Percentiles rank a stretch among this genome's conserved stretches.
phyloP scores from a whole-genome alignment of 2,329 filamentous ascomycete species.

The Thielaviopsis euricoi region DNA sequence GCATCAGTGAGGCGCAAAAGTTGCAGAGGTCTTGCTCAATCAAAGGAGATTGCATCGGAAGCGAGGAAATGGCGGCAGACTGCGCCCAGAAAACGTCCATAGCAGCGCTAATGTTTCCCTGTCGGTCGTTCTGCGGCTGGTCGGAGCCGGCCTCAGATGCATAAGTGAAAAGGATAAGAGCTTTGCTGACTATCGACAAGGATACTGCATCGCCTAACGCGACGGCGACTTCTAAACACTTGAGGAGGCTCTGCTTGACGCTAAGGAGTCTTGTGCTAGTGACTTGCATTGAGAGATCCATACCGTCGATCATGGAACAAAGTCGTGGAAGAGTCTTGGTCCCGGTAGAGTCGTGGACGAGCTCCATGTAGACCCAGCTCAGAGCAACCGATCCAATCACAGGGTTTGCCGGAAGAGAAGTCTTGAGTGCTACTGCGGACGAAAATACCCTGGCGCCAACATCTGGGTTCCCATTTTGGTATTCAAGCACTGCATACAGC shows the following conservation, averaged over 20 bases:
- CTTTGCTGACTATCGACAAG: constrained; percentile 41
- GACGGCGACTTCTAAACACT: constrained; percentile 38
- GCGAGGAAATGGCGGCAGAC: constrained; percentile 26
- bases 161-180: constrained; percentile 51
- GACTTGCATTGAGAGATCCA: constrained; percentile 12
- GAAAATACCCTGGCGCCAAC: constrained; percentile 52
- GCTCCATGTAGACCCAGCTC: constrained; percentile 51
- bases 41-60: constrained; percentile 18
- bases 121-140: constrained; percentile 28
- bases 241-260: constrained; percentile 33
- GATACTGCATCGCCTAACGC: constrained; percentile 29
- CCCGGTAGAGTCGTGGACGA: constrained; percentile 21
- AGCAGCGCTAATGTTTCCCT: constrained; percentile 40
- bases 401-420: not conserved
- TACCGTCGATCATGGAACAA: constrained; percentile 22
- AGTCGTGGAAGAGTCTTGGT: constrained; percentile 22
- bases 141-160: constrained; percentile 28
- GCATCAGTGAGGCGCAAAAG: constrained; percentile 47
- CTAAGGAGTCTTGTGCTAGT: constrained; percentile 32
- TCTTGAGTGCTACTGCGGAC: constrained; percentile 22
- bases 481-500: constrained; percentile 60
- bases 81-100: constrained; percentile 25
- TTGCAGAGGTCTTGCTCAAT: constrained; percentile 53
- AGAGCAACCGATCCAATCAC: constrained; percentile 4
- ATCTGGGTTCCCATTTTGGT: constrained; percentile 35